Evolutionary conservation across 2,329 filamentous ascomycete genomes (phyloP).

Genomic region (Penicillium sp.): DNA sequence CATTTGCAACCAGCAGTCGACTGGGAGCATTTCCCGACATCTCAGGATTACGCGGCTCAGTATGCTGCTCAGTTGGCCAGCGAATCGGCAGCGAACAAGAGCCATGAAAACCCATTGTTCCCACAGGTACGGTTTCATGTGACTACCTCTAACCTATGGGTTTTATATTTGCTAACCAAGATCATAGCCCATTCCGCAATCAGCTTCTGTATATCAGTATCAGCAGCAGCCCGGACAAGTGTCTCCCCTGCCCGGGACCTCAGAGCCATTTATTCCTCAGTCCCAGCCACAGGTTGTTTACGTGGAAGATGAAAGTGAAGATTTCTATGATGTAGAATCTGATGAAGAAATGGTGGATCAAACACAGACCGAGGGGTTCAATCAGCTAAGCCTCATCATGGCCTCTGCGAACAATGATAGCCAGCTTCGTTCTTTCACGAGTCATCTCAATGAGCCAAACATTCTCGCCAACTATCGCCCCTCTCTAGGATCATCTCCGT

Average conservation of each 20-base stretch:
- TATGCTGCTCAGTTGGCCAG: slow-evolving; percentile 1
- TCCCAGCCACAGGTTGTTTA: slow-evolving; percentile 35
- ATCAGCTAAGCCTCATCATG: slow-evolving; percentile 50
- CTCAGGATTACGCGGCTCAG: neutral
- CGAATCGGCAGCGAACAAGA: neutral
- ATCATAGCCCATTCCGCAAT: slow-evolving; percentile 7
- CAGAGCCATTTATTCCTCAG: slow-evolving; percentile 13
- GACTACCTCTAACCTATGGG: neutral
- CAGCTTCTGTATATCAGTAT: slow-evolving; percentile 18
- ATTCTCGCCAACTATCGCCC: slow-evolving; percentile 69
- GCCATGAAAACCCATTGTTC: slow-evolving; percentile 1
- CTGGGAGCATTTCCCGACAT: slow-evolving; percentile 8
- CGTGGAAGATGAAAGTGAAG: slow-evolving; percentile 62
- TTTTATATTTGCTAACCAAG: neutral
- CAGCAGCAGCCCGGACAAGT: slow-evolving; percentile 7
- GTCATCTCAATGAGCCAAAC: slow-evolving; percentile 52
- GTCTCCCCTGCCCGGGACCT: neutral
- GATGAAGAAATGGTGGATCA: slow-evolving; percentile 60
- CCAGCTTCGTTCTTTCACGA: slow-evolving; percentile 54
- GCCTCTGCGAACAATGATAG: slow-evolving; percentile 50
- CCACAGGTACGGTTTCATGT: slow-evolving; percentile 9
- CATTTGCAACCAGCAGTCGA: slow-evolving; percentile 13
- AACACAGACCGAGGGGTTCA: slow-evolving; percentile 38
- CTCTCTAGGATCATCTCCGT: slow-evolving; percentile 68
- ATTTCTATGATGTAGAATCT: slow-evolving; percentile 65